Base-by-base conservation (phyloP, 2,329 filamentous ascomycete species). In the Emericellopsis cladophorae region DNA sequence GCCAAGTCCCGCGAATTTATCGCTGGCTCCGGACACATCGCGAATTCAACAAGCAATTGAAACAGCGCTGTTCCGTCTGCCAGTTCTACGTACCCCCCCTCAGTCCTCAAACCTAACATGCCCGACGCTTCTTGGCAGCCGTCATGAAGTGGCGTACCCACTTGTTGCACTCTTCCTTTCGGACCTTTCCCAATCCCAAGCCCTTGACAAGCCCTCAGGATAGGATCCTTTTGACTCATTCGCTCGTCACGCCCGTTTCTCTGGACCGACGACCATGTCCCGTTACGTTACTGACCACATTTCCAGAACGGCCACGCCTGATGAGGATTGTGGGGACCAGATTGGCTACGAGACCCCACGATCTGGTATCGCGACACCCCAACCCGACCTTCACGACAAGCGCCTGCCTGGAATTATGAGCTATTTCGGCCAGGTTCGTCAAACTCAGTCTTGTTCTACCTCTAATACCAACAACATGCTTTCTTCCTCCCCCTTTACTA, bases 381-480 rank as follows among this genome's bases (percentile, higher is more conserved):
- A 89, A 56, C 92, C 92, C 51, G 90, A 96, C 65, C 81, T 84
- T 48, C 81, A 84, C 57, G 92, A 98, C 69, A 95, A 95, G 68
- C 84, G 92, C 66, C 73, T 94, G 59, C 92, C 92, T 51, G 86
- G 88, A 60, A 94, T 96, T 69, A 83, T 92, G 75, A 93, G 83
- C 72, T 95, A 92, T 74, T 95, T 96, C 76, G 84, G 83, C 70
- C 92, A 98, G 90, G 92, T 98, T 94, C 81, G 92, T 95, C 76
- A 76, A 73, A 78, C 76, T 70, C 78, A 29, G 26, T 29, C 80
- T 79, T 74, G 75, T 73, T 23, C 22, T 44, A 18, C 36, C 35
- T 16, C 18, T 31, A n/a, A 9, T 9, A 29, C 22, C 35, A 26
- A 40, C 7, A 16, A 29, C 31, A 40, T 31, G 18, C 22, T 33